Evolutionary conservation across 1,139 yeast genomes (phyloP), one percentile per base, ranked within the genome.

Genomic region (Geotrichum siamense): DNA sequence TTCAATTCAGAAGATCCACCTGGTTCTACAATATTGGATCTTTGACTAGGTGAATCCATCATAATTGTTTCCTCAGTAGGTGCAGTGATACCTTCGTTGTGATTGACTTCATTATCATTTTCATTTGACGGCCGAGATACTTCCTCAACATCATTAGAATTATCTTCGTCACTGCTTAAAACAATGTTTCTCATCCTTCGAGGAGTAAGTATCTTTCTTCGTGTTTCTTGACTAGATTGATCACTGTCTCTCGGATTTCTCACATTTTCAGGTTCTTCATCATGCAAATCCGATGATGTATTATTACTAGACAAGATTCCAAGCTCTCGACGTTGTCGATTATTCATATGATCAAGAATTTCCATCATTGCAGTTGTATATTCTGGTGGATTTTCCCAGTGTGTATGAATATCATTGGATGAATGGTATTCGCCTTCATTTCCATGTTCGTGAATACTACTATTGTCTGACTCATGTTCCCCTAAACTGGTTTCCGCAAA

Each of bases 1-100:
- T n/a, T n/a, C n/a, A n/a, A n/a, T n/a, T n/a, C n/a, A 39, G 19
- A 43, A 44, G 3, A 43, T 36, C 13, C 31, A 43, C 10, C 46
- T 43, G 15, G 39, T 19, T 5, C 23, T n/a, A 6, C 27, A 21
- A 19, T 43, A 43, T 20, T 33, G 20, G 21, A 44, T 39, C 17
- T 27, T 38, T n/a, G n/a, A 20, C 34, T 42, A 15, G 47, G 45
- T 9, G 20, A 27, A 31, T 43, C 43, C 2, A 35, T 28, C 2
- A 27, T 15, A 8, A 35, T 31, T 17, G 31, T 20, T 8, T 31
- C 28, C 28, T 35, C 28, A 16, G 36, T n/a, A 23, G 17, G 30
- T 15, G 31, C 31, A 16, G 4, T 23, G 10, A 23, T 16, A 3
- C 23, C 13, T 27, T 19, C 40, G 33, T 25, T 37, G 13, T 32